Base-by-base conservation (phyloP, 768 basidiomycete species). In the Tylopilus sp. region DNA sequence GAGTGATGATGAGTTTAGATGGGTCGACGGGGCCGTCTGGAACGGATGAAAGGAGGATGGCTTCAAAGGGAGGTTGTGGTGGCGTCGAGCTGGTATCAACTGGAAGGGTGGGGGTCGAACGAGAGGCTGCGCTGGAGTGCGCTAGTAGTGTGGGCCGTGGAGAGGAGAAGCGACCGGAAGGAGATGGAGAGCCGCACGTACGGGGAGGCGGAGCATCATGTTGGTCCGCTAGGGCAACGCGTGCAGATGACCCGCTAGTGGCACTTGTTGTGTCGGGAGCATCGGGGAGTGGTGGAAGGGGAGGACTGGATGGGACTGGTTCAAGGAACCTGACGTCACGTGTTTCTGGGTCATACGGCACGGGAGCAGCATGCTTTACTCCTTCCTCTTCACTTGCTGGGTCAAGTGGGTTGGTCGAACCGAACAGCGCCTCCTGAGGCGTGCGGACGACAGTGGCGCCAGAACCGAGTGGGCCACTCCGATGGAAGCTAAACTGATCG, bases 391-490 rank as follows among this genome's bases (percentile, higher is more conserved):
- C 63, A 36, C 26, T 45, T 18, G 50, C 45, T 4, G 38, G 52
- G 8, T 46, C 51, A 30, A 50, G 38, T 26, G 18, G 36, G 50
- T 6, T 6, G 20, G 39, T 43, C 20, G 73, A 53, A 42, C 70
- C 65, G 25, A 66, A 72, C 26, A 92, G 72, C 20, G 89, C 89
- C 49, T 92, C 90, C 57, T 86, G 82, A 8, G 90, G 90, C 0
- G 90, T 91, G 50, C 83, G 75, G 33, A 91, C 89, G 26, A 92
- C 73, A 2, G 76, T 84, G 13, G 89, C 89, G 36, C 89, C 88
- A 18, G 78, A 64, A n/a, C 86, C 88, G 18, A 88, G 77, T 3
- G 72, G 66, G 3, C 81, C 81, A 39, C 68, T 74, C 12, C 80
- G 76, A 13, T 53, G 62, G 20, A 51, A 31, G 46, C 46, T 39